Percentiles rank a stretch among this genome's conserved stretches.
Conservation (phyloP, 2,329 filamentous ascomycete species). For the Exutisphaerella laricina region DNA sequence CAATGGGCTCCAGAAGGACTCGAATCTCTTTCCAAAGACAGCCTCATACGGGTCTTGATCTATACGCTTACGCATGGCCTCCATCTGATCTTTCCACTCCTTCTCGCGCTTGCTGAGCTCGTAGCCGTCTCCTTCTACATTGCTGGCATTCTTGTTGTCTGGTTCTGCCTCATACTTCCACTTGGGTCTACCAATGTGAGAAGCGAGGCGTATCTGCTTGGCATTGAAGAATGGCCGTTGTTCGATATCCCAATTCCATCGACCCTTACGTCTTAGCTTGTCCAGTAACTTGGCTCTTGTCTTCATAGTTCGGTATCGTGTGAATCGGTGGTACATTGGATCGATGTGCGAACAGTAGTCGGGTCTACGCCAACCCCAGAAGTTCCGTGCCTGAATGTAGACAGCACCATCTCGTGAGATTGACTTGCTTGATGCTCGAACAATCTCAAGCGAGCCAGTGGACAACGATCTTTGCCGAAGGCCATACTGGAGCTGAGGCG, state of each 20-base stretch:
- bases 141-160: conserved; percentile 9
- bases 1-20: conserved; percentile 32
- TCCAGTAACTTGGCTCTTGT: conserved; percentile 30
- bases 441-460: conserved; percentile 10
- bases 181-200: conserved; percentile 23
- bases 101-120: conserved; percentile 30
- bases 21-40: conserved; percentile 38
- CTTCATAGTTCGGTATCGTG: conserved; percentile 27
- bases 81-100: conserved; percentile 33
- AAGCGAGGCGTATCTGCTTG: conserved; percentile 29
- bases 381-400: conserved; percentile 17
- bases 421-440: conserved; percentile 15
- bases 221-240: conserved; percentile 26
- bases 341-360: conserved; percentile 31
- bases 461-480: conserved; percentile 15
- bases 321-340: conserved; percentile 29
- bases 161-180: conserved; percentile 16
- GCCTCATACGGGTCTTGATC: conserved; percentile 40
- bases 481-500: conserved; percentile 24
- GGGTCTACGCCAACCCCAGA: conserved; percentile 25
- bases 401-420: conserved; percentile 12
- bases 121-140: conserved; percentile 16
- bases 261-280: conserved; percentile 27
- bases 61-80: conserved; percentile 31
- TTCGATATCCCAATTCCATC: conserved; percentile 29